Percentiles rank a stretch among this genome's conserved stretches.
Conservation (phyloP, 2,329 filamentous ascomycete species). For the Trichoderma sp. region DNA sequence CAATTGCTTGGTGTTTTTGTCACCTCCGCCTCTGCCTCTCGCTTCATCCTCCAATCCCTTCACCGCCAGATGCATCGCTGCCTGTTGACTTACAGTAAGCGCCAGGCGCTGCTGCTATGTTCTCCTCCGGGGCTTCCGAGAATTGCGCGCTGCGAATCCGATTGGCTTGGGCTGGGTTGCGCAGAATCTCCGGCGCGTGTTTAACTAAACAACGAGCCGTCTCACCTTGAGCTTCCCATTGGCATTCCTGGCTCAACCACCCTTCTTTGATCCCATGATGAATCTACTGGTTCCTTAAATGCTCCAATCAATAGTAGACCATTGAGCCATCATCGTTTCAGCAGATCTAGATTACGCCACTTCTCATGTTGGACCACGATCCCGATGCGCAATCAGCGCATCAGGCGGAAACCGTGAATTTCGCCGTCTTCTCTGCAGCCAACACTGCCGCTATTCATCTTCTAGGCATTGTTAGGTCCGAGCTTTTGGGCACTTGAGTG, state of each 20-base stretch:
- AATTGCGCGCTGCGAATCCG: too few relatives aligned
- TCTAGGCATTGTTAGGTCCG: neutral
- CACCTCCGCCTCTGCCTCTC: neutral
- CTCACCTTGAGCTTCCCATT: neutral
- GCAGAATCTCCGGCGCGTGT: too few relatives aligned
- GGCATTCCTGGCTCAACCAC: neutral
- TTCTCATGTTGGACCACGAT: neutral
- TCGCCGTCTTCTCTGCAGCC: neutral
- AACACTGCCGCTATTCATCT: neutral
- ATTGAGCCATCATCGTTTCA: neutral
- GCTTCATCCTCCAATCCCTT: too few relatives aligned
- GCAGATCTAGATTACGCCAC: neutral
- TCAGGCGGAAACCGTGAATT: neutral
- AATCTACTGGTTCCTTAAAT: neutral
- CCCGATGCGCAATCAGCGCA: neutral
- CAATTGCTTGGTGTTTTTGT: neutral
- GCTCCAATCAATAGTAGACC: neutral
- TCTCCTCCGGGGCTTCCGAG: too few relatives aligned
- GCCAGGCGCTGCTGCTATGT: too few relatives aligned
- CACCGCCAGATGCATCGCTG: too few relatives aligned
- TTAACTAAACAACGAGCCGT: neutral
- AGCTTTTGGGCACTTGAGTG: conserved; percentile 73
- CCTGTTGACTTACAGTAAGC: too few relatives aligned
- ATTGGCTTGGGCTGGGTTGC: too few relatives aligned
- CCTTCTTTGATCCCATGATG: neutral